Evolutionary conservation across 371 early-diverging fungal genomes (phyloP).

Genomic region (Saksenaea oblongispora): DNA sequence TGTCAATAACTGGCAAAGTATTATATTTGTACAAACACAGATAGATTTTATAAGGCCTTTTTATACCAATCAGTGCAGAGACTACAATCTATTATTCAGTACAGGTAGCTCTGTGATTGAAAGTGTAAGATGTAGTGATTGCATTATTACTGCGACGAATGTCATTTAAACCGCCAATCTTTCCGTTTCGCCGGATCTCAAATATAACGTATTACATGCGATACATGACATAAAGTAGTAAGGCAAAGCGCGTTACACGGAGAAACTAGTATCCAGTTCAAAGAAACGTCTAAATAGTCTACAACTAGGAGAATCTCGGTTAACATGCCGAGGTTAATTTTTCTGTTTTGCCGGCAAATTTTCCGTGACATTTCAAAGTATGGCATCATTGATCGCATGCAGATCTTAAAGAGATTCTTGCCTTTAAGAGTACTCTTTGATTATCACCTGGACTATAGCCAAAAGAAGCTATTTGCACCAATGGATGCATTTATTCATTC

Average conservation of each 20-base stretch:
- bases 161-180: neutral
- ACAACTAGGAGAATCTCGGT: neutral
- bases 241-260: neutral
- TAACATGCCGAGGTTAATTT: neutral
- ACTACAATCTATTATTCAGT: no score
- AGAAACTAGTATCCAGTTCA: neutral
- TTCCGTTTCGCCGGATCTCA: constrained; percentile 2
- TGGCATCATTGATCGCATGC: constrained; percentile 4
- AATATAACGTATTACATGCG: neutral
- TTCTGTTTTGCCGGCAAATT: neutral
- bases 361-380: neutral
- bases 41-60: no score
- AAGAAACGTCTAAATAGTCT: neutral
- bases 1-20: no score
- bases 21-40: no score
- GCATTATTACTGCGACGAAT: no score
- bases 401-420: neutral
- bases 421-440: neutral
- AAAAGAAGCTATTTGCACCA: no score
- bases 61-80: no score
- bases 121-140: no score
- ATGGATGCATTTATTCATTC: no score
- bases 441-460: no score
- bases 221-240: neutral
- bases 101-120: no score